Percentiles rank a stretch among this genome's conserved stretches.
phyloP scores from a whole-genome alignment of 1,284 basidiomycete genomes.

The Cystobasidium pallidum region DNA sequence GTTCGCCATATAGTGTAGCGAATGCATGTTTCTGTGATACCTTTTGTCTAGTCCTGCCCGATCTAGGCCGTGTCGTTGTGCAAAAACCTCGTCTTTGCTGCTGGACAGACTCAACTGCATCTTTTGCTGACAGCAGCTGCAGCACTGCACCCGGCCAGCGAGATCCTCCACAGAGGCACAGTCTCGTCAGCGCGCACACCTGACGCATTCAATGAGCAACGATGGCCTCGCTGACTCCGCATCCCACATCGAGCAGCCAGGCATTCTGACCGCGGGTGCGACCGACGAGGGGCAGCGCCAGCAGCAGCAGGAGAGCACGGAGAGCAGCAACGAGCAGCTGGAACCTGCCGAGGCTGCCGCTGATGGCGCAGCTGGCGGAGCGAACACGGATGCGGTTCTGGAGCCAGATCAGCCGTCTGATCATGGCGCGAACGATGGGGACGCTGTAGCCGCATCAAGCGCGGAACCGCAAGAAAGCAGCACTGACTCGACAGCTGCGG shows the following conservation, averaged over 20 bases:
- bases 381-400: no score
- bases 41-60: conserved; percentile 1
- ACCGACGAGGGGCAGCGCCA: conserved; percentile 1
- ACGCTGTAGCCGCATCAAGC: not conserved
- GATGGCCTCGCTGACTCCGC: conserved; percentile 18
- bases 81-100: not conserved
- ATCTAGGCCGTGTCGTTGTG: not conserved
- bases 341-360: no score
- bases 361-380: no score
- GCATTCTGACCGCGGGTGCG: conserved; percentile 20
- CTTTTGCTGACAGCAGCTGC: not conserved
- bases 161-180: not conserved
- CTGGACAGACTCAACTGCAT: not conserved
- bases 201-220: conserved; percentile 42
- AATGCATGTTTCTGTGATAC: not conserved
- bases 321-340: conserved; percentile 6
- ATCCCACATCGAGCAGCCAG: conserved; percentile 5
- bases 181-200: not conserved
- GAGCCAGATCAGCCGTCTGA: not conserved
- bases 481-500: not conserved
- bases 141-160: not conserved
- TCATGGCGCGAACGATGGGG: conserved; percentile 3
- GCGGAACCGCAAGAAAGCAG: not conserved
- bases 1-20: not conserved
- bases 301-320: conserved; percentile 8